A percentile compares a stretch with the other conserved stretches of the same genome.
phyloP scores from a whole-genome alignment of 176 grass and related monocot genomes.

The Rhynchospora pubera region DNA sequence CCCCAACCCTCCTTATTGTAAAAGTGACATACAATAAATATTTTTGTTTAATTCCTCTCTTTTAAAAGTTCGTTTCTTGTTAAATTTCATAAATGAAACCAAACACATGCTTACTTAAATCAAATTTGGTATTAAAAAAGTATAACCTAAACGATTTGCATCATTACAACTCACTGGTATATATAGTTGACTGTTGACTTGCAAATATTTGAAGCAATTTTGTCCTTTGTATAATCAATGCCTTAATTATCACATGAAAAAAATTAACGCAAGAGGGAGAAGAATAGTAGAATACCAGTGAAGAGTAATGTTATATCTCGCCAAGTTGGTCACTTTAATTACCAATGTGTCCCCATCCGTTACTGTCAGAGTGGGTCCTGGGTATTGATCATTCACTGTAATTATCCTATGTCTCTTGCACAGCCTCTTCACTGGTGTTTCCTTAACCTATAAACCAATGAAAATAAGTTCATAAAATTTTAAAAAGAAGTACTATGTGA shows the following conservation, averaged over 20 bases:
- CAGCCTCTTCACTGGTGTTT: constrained; percentile 68
- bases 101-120: too few species aligned
- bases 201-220: neutral
- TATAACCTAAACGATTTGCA: too few species aligned
- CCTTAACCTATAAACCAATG: constrained; percentile 42
- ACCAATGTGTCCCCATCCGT: constrained; percentile 61
- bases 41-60: neutral
- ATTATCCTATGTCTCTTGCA: constrained; percentile 69
- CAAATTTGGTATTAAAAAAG: too few species aligned
- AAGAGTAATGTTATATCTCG: constrained; percentile 73
- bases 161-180: neutral
- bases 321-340: constrained; percentile 71
- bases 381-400: constrained; percentile 44
- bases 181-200: neutral
- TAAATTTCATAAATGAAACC: too few species aligned
- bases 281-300: constrained; percentile 47
- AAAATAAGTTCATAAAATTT: neutral
- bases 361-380: constrained; percentile 56
- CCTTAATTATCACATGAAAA: neutral
- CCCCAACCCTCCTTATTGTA: too few species aligned
- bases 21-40: neutral
- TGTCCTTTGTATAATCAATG: neutral
- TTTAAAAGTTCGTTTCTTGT: neutral
- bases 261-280: neutral
- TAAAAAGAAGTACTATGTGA: neutral